These are phyloP conservation scores for Rostrohypoxylon terebratum DNA, from an alignment of 495 filamentous ascomycete genomes.

Conservation along the genomic window DNA sequence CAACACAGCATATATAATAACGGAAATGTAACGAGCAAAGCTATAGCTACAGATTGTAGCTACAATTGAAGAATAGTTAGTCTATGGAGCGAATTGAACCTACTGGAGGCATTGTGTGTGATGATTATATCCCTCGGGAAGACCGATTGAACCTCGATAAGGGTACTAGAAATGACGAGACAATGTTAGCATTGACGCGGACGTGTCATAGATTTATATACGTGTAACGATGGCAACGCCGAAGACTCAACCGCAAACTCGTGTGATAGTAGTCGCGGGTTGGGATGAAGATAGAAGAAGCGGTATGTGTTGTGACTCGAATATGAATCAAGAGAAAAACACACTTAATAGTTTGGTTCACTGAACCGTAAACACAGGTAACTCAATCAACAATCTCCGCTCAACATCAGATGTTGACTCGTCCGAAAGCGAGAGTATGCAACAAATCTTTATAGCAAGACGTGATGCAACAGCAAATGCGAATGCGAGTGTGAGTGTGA, in stretches of 20 bases:
- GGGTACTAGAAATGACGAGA: neutral
- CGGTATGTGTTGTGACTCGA: neutral
- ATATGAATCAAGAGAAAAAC: constrained; percentile 10
- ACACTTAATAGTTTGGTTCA: constrained; percentile 40
- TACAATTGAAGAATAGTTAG: neutral
- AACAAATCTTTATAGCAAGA: constrained; percentile 31
- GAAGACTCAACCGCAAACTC: neutral
- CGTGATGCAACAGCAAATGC: constrained; percentile 32
- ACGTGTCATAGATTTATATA: constrained; percentile 13
- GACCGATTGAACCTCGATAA: constrained; percentile 36
- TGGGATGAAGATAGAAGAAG: neutral
- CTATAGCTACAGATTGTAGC: constrained; percentile 27
- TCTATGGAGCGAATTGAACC: constrained; percentile 44
- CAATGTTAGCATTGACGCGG: constrained; percentile 5
- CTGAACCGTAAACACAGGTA: constrained; percentile 25
- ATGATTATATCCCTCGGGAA: constrained; percentile 22
- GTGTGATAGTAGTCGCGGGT: neutral
- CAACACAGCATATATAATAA: constrained; percentile 10
- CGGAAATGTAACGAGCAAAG: constrained; percentile 12
- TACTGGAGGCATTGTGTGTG: constrained; percentile 64
- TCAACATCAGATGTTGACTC: constrained; percentile 34
- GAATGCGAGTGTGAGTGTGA: constrained; percentile 10
- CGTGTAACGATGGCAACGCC: neutral
- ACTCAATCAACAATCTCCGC: constrained; percentile 27
- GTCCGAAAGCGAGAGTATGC: constrained; percentile 24